These are phyloP conservation scores for Pelargonium citronellum DNA, from an alignment of 441 rosid genomes.

Conservation along the genomic window DNA sequence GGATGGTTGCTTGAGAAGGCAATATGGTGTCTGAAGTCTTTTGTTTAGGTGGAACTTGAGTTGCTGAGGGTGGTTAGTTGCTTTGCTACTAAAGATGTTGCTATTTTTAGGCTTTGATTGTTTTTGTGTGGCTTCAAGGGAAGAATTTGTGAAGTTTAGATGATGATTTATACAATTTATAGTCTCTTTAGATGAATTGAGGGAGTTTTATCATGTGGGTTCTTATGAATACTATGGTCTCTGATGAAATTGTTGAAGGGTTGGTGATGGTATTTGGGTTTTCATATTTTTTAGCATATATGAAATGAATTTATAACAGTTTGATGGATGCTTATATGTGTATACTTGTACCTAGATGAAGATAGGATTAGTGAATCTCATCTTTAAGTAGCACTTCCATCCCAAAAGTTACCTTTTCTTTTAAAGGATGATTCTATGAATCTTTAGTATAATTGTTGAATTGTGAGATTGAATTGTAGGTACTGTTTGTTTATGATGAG, in stretches of 20 bases:
- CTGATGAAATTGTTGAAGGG: too few species aligned
- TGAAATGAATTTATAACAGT: background rate
- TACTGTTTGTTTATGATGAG: too few species aligned
- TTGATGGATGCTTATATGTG: background rate
- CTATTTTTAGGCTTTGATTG: background rate
- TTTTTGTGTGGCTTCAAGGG: background rate
- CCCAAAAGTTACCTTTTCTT: too few species aligned
- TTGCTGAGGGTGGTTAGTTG: background rate
- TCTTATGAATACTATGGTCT: background rate
- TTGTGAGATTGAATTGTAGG: too few species aligned
- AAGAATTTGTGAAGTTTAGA: background rate
- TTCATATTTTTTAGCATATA: background rate
- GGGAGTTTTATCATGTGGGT: background rate
- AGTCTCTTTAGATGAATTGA: background rate
- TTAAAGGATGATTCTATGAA: too few species aligned
- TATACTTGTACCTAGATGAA: too few species aligned
- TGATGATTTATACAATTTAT: background rate
- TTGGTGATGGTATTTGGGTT: background rate
- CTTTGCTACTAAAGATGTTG: too few species aligned
- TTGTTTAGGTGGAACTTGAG: background rate
- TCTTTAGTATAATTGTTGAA: too few species aligned
- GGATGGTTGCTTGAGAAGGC: background rate
- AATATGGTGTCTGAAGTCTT: background rate
- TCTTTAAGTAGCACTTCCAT: too few species aligned
- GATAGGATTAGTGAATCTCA: too few species aligned